These are phyloP conservation scores for Ensete ventricosum DNA, from an alignment of 176 grass and related monocot genomes.

Conservation along the genomic window DNA sequence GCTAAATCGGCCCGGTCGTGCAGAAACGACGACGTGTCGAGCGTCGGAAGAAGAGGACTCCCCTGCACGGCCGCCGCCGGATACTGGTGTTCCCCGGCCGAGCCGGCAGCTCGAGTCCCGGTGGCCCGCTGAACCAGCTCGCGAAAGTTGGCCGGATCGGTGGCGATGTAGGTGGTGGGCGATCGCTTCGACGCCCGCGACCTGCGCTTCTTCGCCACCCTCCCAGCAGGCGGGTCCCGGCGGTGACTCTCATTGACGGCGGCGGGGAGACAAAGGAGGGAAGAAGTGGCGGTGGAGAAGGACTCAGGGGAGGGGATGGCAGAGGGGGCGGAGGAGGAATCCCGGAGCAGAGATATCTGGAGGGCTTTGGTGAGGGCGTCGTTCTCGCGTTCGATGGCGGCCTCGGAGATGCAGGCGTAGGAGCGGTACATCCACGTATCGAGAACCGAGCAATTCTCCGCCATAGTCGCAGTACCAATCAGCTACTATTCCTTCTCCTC, in stretches of 20 bases:
- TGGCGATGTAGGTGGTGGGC: constrained; percentile 82
- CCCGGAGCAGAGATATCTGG: constrained; percentile 46
- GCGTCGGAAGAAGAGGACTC: constrained; percentile 22
- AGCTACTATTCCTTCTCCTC: background rate
- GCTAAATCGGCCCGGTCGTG: background rate
- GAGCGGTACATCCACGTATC: constrained; percentile 31
- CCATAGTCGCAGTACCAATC: background rate
- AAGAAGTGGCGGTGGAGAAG: background rate
- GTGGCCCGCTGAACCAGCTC: constrained; percentile 83
- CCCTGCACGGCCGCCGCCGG: background rate
- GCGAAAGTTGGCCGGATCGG: constrained; percentile 67
- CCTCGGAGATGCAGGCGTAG: constrained; percentile 3
- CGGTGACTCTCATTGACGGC: background rate
- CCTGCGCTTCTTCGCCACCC: constrained; percentile 43
- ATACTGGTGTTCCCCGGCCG: background rate
- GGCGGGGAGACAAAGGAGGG: background rate
- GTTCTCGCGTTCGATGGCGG: constrained; percentile 26
- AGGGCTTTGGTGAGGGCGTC: constrained; percentile 47
- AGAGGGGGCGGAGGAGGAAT: background rate
- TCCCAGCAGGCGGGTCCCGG: constrained; percentile 2
- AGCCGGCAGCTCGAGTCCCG: constrained; percentile 19
- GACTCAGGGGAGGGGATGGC: too few relatives aligned
- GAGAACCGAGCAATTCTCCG: constrained; percentile 31
- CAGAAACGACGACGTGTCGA: constrained; percentile 36
- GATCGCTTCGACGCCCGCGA: constrained; percentile 46